Conservation (phyloP, 148 eudicot species). For the Suaeda aralocaspica region DNA sequence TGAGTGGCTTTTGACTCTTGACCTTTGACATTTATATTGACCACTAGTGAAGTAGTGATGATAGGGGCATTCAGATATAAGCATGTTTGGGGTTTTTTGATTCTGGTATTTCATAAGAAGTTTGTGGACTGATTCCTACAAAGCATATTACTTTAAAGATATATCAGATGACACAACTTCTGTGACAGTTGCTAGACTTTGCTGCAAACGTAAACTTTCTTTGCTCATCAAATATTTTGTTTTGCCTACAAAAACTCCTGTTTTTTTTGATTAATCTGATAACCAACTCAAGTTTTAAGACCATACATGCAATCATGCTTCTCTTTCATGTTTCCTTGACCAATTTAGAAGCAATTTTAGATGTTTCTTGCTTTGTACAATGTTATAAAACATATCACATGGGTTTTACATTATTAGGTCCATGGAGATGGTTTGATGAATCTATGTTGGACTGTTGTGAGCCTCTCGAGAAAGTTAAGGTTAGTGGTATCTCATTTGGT, state of each 20-base stretch:
- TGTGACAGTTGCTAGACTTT: background rate
- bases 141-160: background rate
- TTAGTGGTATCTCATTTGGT: conserved; percentile 41
- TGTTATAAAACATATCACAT: background rate
- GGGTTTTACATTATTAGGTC: conserved; percentile 32
- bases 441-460: conserved; percentile 55
- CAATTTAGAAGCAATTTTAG: background rate
- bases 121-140: background rate
- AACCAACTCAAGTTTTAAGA: background rate
- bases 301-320: background rate
- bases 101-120: background rate
- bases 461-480: conserved; percentile 44
- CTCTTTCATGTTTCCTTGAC: background rate
- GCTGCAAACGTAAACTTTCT: background rate
- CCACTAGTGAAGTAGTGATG: background rate
- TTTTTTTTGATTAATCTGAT: background rate
- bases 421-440: conserved; percentile 60
- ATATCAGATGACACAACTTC: background rate
- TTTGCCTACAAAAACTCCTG: background rate
- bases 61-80: background rate
- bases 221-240: background rate
- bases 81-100: no score
- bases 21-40: background rate
- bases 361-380: conserved; percentile 1
- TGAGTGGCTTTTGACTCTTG: background rate